Base-by-base conservation (phyloP, 768 basidiomycete genomes). In the Tulasnella calospora region DNA sequence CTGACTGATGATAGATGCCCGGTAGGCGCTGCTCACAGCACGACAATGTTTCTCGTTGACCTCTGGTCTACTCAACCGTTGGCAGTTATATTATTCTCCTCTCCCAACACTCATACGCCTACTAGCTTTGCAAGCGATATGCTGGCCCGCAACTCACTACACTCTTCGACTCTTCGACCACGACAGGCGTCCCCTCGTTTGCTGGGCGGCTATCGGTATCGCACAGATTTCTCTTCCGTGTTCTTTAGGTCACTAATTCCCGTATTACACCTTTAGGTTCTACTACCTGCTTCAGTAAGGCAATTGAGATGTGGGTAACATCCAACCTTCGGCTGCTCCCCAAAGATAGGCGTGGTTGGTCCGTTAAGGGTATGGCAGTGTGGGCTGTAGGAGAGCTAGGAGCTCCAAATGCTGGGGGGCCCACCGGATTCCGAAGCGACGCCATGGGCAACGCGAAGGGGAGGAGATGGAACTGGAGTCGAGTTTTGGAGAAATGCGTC, bases 271-370 rank as follows among this genome's bases (percentile, higher is more conserved):
- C 23, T 17, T 35, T 27, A 67, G 61, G 70, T 13, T 55, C 71
- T 9, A 73, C 33, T 8, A 67, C 55, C 15, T 44, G 23, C 30
- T 17, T 76, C 46, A 92, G 91, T 81, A 88, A 93, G 76, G 89
- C 91, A 81, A 88, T 98, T 76, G 94, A 98, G 85, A 91, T 98
- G 79, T 99, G 96, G 95, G 96, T 98, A 35, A 97, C 96, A 55
- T 93, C 92, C 82, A 99, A 99, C 83, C 89, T 99, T 36, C 78
- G 84, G 84, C 73, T 40, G 19, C 47, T 40, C 1, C 75, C 51
- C 15, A 55, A 76, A 21, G 71, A 57, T 72, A 41, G 33, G 33
- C 61, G 61, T 15, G 61, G 61, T 67, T 76, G 75, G 67, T 57
- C 46, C 55, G 75, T 76, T 15, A 76, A 17, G 8, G 57, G 75